phyloP scores from a whole-genome alignment of 371 early-diverging fungal species.

The Dichotomocladium elegans region DNA sequence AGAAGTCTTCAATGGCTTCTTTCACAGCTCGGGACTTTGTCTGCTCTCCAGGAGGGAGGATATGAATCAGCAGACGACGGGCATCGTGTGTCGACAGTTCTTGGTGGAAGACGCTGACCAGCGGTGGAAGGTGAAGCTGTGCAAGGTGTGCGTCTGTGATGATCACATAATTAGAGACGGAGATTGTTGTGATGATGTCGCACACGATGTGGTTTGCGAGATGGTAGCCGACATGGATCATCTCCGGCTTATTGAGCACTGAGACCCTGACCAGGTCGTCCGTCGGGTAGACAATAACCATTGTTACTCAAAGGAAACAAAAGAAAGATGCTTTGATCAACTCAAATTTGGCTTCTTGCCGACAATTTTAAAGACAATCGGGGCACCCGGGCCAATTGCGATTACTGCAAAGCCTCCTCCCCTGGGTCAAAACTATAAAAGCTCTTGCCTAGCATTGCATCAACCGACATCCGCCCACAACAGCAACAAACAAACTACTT shows the following conservation, averaged over 20 bases:
- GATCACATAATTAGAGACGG: conserved; percentile 74
- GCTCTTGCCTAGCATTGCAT: no score
- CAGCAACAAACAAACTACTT: no score
- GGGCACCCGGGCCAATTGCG: no score
- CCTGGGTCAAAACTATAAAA: no score
- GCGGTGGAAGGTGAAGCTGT: conserved; percentile 45
- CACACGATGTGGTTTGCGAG: conserved; percentile 63
- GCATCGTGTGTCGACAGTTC: conserved; percentile 13
- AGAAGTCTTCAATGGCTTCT: conserved; percentile 82
- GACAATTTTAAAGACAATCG: no score
- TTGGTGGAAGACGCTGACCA: neutral
- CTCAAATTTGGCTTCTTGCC: no score
- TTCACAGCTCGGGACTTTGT: conserved; percentile 81
- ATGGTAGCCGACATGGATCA: conserved; percentile 65
- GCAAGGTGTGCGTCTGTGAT: conserved; percentile 84
- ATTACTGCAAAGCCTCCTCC: no score
- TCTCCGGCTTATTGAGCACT: conserved; percentile 15
- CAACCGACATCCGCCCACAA: no score
- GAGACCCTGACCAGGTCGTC: conserved; percentile 15
- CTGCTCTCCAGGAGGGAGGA: conserved; percentile 83
- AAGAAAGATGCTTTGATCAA: no score
- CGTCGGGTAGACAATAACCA: no score
- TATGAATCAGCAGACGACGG: conserved; percentile 58
- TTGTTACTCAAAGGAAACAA: no score
- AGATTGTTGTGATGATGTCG: conserved; percentile 58